Percentiles rank a stretch among this genome's conserved stretches.
These are phyloP conservation scores for Fusarium miscanthi DNA, from an alignment of 2,329 filamentous ascomycete species.

Conservation along the genomic window DNA sequence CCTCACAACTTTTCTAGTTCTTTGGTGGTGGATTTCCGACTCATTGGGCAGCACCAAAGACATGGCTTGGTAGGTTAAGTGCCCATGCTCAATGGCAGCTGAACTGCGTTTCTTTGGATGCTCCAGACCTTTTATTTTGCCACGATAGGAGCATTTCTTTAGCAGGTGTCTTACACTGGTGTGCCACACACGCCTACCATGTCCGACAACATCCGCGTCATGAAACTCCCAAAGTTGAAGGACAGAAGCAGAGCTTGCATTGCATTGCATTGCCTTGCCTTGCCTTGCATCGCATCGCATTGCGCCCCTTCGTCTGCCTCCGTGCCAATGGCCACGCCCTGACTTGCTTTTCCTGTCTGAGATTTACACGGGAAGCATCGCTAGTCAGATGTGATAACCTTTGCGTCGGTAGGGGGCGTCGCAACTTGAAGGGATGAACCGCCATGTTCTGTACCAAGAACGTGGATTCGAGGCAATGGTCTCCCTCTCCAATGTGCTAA, in stretches of 20 bases:
- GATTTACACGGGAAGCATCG: conserved; percentile 39
- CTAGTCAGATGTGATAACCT: conserved; percentile 30
- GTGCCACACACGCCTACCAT: conserved; percentile 39
- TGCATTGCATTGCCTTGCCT: neutral
- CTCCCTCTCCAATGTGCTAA: neutral
- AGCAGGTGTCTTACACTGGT: conserved; percentile 35
- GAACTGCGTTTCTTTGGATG: conserved; percentile 20
- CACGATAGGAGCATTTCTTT: conserved; percentile 26
- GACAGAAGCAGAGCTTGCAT: conserved; percentile 5
- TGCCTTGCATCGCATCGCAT: neutral
- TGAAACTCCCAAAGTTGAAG: conserved; percentile 29
- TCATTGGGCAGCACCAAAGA: neutral
- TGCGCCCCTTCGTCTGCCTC: neutral
- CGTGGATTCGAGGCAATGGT: conserved; percentile 15
- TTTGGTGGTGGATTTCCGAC: neutral
- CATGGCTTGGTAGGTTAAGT: conserved; percentile 6
- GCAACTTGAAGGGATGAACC: conserved; percentile 10
- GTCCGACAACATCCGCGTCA: conserved; percentile 39
- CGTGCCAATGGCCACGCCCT: conserved; percentile 1
- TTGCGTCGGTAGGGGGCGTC: conserved; percentile 22
- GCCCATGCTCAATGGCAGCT: conserved; percentile 1
- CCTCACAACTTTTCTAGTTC: neutral
- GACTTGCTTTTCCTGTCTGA: conserved; percentile 33
- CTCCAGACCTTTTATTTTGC: conserved; percentile 32
- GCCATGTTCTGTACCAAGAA: conserved; percentile 7